Base-by-base conservation (phyloP, 2,329 filamentous ascomycete genomes). In the Neodidymelliopsis sp. region DNA sequence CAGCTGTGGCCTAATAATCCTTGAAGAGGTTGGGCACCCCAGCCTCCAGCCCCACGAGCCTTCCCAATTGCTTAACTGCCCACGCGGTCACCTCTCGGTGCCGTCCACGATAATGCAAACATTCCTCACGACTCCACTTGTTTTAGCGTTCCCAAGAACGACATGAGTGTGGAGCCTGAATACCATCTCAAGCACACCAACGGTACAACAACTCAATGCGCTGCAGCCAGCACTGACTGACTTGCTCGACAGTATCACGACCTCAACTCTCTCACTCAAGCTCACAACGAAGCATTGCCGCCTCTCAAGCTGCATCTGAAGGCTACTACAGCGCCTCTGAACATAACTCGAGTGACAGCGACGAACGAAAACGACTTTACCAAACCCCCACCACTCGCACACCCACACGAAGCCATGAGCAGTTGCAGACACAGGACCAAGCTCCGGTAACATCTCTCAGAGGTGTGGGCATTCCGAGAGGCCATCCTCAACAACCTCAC, bases 281-380 rank as follows among this genome's bases (percentile, higher is more conserved):
- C 43, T 79, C 77, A 3, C 70, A 75, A 54, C 76, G 77, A 54
- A 78, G 75, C 57, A 72, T 80, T 53, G 72, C 76, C 29, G 78
- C 75, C 18, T 78, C 75, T 15, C 72, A 80, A 54, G 72, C 77
- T 27, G 77, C 77, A 20, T 77, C 75, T 16, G 76, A 80, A 62
- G 77, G 79, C 63, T 81, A 78, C 71, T 79, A 77, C 67, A 79
- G 76, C 49, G 65, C 78, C 45, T 75, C 75, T 30, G 73, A 73
- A 42, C 60, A 67, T 40, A 51, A 62, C 18, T 75, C 75, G 38
- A 73, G 65, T 59, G 66, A 65, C 43, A 67, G 63, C 57, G 67
- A 71, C 63, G 67, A 65, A 22, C 64, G 59, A 36, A 64, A 54
- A 50, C 60, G 54, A 42, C 49, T 56, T 39, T 70, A 67, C 55